These are phyloP conservation scores for Paragyromitra xinjiangensis DNA, from an alignment of 495 filamentous ascomycete species.

Conservation along the genomic window DNA sequence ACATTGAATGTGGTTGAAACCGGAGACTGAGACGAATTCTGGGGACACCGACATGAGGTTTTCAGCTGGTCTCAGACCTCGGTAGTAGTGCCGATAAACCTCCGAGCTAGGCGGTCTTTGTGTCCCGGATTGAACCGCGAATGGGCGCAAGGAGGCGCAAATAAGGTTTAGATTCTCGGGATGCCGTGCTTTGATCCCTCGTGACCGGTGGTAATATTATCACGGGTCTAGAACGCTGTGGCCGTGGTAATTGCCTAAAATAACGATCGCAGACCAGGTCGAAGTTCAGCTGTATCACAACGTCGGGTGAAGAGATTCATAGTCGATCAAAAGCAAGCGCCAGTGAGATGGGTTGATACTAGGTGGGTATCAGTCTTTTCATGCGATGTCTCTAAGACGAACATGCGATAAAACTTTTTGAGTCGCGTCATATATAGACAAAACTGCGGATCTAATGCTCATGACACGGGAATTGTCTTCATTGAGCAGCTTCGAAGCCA, in stretches of 20 bases:
- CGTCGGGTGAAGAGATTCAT: not conserved
- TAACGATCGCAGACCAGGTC: not conserved
- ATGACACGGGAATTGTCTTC: slow-evolving; percentile 3
- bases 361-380: slow-evolving; percentile 1
- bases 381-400: not conserved
- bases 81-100: not conserved
- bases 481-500: not conserved
- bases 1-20: too few relatives aligned
- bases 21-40: too few relatives aligned
- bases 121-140: not conserved
- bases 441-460: not conserved
- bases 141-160: not conserved
- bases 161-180: slow-evolving; percentile 4
- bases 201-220: not conserved
- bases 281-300: not conserved
- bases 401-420: not conserved
- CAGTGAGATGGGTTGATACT: not conserved
- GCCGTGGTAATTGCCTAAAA: slow-evolving; percentile 1
- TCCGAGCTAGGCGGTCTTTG: not conserved
- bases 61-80: not conserved
- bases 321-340: slow-evolving; percentile 9
- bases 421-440: not conserved
- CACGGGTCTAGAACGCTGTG: not conserved
- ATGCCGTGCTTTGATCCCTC: not conserved
- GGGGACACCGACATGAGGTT: not conserved